Evolutionary conservation across 139 green algal species (phyloP).

Genomic region (Edaphochlamys debaryana): DNA sequence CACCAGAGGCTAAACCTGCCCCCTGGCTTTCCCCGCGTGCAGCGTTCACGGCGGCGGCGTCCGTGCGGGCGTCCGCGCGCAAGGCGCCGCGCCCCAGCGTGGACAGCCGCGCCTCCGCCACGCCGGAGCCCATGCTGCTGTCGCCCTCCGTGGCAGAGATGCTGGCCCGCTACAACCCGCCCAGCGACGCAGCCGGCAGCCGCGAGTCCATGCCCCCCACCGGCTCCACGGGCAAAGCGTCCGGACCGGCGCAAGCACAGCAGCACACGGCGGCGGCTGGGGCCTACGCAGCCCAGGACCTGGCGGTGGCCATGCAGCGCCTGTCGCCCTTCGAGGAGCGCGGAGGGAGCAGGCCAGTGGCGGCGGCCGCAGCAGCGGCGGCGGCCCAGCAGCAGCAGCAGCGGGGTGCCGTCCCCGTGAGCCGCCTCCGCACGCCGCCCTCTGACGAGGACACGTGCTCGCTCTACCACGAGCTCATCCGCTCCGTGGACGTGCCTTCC

Average conservation of each 20-base stretch:
- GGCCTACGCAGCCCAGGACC: too few species aligned
- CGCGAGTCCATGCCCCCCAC: neutral
- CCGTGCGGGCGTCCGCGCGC: slow-evolving; percentile 3
- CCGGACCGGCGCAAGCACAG: too few species aligned
- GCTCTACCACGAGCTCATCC: slow-evolving; percentile 55
- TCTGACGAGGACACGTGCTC: slow-evolving; percentile 46
- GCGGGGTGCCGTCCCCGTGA: neutral
- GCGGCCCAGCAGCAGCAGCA: slow-evolving; percentile 3
- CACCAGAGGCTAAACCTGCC: too few species aligned
- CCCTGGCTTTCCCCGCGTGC: neutral
- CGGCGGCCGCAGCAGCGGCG: neutral
- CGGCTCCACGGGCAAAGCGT: too few species aligned
- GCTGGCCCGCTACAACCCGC: slow-evolving; percentile 38
- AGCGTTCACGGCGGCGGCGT: neutral
- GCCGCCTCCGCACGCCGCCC: too few species aligned
- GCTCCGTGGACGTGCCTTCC: slow-evolving; percentile 19
- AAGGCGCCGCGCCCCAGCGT: slow-evolving; percentile 10
- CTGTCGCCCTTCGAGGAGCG: slow-evolving; percentile 1
- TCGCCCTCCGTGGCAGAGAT: slow-evolving; percentile 35
- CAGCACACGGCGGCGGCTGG: too few species aligned
- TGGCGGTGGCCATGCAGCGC: neutral
- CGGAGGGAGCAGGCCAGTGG: neutral
- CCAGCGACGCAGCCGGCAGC: neutral
- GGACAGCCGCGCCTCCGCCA: slow-evolving; percentile 14
- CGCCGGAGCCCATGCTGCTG: slow-evolving; percentile 41